phyloP scores from a whole-genome alignment of 1,284 basidiomycete genomes.

The Leccinum griseonigrum region DNA sequence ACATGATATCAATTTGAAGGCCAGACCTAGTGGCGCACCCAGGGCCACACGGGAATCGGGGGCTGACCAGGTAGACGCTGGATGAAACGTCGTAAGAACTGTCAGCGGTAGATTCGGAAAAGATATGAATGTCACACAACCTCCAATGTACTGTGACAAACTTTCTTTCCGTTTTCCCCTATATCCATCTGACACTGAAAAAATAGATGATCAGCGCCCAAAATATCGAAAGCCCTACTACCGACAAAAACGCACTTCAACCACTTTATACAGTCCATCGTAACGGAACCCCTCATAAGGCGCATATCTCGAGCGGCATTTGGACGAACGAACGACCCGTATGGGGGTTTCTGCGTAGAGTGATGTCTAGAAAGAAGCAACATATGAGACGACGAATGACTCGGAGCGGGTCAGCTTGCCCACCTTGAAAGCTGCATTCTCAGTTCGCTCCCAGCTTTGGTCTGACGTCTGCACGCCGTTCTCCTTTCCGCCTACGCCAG shows the following conservation, averaged over 20 bases:
- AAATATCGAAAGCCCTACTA: background rate
- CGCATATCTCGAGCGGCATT: background rate
- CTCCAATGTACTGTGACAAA: background rate
- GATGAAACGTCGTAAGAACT: background rate
- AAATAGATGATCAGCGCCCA: background rate
- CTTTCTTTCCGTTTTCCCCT: background rate
- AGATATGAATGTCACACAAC: background rate
- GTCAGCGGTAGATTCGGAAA: background rate
- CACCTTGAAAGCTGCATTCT: constrained; percentile 24
- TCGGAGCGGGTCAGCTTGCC: background rate
- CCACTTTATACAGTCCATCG: constrained; percentile 1
- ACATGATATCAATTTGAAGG: background rate
- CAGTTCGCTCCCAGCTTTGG: constrained; percentile 22
- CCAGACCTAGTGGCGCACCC: background rate
- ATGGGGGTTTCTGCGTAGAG: constrained; percentile 12
- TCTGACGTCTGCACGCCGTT: constrained; percentile 16
- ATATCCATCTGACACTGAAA: background rate
- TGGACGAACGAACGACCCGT: background rate
- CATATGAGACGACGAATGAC: background rate
- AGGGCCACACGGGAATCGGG: background rate
- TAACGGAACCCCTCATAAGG: background rate
- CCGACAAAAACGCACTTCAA: background rate
- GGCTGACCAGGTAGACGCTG: background rate
- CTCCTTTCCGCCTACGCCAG: constrained; percentile 25
- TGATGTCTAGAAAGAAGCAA: constrained; percentile 18